Evolutionary conservation across 1,284 basidiomycete genomes (phyloP), one percentile per base, ranked within the genome.

Genomic region (Sutorius eximius): DNA sequence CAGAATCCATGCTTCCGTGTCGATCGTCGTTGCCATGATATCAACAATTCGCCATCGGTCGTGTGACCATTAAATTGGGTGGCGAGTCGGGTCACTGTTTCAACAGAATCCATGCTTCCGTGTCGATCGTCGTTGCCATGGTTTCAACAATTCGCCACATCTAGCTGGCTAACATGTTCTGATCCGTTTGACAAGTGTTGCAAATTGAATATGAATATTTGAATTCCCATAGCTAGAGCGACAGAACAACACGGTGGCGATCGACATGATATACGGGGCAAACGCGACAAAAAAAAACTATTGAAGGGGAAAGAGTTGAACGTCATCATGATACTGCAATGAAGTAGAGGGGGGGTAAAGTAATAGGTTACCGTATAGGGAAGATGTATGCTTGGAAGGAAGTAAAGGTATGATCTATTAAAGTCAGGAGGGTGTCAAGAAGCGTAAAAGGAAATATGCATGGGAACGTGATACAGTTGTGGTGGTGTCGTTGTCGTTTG

Each of bases 241-340:
- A 59, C 59, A 57, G 56, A 51, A 69, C 55, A 67, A 67, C 61
- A 65, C 43, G 37, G 27, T 50, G 57, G 64, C 56, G 32, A 62
- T 66, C 10, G 56, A 61, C 62, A 67, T 55, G 58, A 56, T 56
- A 38, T 67, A 61, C 55, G 48, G 47, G 45, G 45, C 32, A 52
- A 57, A 62, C 45, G 18, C 29, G 22, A 55, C 56, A 49, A 61
- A 49, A 60, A 54, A 27, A 27, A 27, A 27, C 5, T 27, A 27
- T 27, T 37, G 18, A 29, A 13, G 24, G 36, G 38, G 27, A 40
- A 45, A 32, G 46, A 9, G 15, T 5, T 11, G 12, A 22, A 44
- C 30, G 32, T 2, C 40, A 10, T 53, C 59, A 16, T 52, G 50
- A 51, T 46, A 51, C 22, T 38, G 49, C 37, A 27, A 50, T 49